phyloP scores from a whole-genome alignment of 345 rosid species.

The Populus davidiana region DNA sequence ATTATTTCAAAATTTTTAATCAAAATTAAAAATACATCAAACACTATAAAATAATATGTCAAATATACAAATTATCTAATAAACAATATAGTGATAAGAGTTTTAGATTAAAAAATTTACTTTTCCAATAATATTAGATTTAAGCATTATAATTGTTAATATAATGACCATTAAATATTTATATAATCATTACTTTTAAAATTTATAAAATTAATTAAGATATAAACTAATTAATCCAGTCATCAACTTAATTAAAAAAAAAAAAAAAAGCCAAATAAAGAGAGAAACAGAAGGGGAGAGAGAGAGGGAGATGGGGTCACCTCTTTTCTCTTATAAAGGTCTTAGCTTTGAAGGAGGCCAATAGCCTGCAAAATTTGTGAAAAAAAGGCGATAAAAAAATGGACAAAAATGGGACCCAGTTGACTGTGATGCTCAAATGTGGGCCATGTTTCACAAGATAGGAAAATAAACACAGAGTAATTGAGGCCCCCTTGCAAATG shows the following conservation, averaged over 20 bases:
- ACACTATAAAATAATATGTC: constrained; percentile 16
- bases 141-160: too few species aligned
- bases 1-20: too few species aligned
- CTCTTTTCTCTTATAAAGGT: not conserved
- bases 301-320: too few species aligned
- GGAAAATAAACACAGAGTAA: not conserved
- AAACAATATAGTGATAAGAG: too few species aligned
- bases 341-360: not conserved
- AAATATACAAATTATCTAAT: not conserved
- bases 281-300: constrained; percentile 5
- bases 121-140: too few species aligned
- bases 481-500: not conserved
- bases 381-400: too few species aligned
- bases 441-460: not conserved
- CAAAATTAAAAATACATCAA: not conserved
- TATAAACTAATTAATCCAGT: too few species aligned
- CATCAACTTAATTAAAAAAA: too few species aligned
- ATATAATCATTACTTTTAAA: too few species aligned
- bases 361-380: not conserved
- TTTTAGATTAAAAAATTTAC: too few species aligned
- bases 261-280: constrained; percentile 8
- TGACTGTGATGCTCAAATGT: not conserved
- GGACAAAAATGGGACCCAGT: not conserved
- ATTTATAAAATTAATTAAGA: too few species aligned
- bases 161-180: too few species aligned